A percentile compares a stretch with the other conserved stretches of the same genome.
Conservation (phyloP, 257 asterid species). For the Fraxinus pennsylvanica region DNA sequence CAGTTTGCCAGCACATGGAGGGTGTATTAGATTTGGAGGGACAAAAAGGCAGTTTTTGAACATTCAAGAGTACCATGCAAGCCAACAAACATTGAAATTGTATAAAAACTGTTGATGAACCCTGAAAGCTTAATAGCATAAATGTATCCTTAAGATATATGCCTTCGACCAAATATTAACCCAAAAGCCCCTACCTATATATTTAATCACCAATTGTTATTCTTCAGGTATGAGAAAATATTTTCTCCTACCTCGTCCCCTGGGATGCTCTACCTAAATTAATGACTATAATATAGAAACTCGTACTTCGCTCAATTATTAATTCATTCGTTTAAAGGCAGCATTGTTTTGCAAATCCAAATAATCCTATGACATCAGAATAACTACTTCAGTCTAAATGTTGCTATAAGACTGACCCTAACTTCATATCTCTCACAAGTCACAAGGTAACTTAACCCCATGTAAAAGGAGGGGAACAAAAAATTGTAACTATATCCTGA, state of each 20-base stretch:
- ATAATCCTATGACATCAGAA: neutral
- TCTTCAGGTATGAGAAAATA: slow-evolving; percentile 4
- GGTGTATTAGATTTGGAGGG: neutral
- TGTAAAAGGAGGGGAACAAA: neutral
- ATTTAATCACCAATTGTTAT: neutral
- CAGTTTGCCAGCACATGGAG: neutral
- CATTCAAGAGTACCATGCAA: neutral
- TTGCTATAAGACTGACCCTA: neutral
- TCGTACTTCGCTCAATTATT: neutral
- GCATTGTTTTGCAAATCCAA: slow-evolving; percentile 3
- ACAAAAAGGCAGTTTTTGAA: neutral
- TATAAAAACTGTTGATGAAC: neutral
- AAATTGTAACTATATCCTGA: slow-evolving; percentile 4
- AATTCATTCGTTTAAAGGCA: neutral
- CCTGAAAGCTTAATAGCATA: neutral
- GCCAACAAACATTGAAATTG: neutral
- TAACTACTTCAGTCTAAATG: neutral
- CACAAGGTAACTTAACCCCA: neutral
- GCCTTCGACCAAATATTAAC: neutral
- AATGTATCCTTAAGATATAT: neutral
- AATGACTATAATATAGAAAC: neutral
- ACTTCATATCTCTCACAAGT: neutral
- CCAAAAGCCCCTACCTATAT: neutral
- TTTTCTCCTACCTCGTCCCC: neutral
- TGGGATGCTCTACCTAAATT: neutral